These are phyloP conservation scores for Litsea cubeba DNA, from an alignment of 164 flowering plant species.

Conservation along the genomic window DNA sequence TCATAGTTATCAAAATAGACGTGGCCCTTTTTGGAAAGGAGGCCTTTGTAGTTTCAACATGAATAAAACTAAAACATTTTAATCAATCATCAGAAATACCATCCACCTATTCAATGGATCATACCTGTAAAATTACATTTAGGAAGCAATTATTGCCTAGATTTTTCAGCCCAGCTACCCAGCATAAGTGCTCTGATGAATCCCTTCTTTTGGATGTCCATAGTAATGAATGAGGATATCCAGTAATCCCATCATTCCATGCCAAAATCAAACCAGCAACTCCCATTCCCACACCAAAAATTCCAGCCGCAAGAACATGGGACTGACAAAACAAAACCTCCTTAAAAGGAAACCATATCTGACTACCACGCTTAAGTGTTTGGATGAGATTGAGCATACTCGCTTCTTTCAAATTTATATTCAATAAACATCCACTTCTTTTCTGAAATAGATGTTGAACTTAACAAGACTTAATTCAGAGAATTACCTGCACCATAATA, in stretches of 20 bases:
- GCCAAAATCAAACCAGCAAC: slow-evolving; percentile 41
- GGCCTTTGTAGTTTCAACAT: not conserved
- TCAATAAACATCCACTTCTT: not conserved
- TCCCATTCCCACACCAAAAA: slow-evolving; percentile 35
- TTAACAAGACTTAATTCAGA: not conserved
- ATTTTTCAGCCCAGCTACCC: slow-evolving; percentile 76
- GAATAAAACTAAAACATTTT: not conserved
- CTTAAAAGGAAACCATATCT: slow-evolving; percentile 18
- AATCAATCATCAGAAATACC: no score
- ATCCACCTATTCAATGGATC: not conserved
- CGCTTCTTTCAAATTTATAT: slow-evolving; percentile 23
- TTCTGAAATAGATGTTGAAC: not conserved
- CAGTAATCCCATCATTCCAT: slow-evolving; percentile 26
- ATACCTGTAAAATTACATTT: slow-evolving; percentile 87
- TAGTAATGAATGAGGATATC: slow-evolving; percentile 20
- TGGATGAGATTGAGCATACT: slow-evolving; percentile 17
- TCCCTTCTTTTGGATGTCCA: slow-evolving; percentile 19
- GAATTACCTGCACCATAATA: not conserved
- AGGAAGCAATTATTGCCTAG: slow-evolving; percentile 90
- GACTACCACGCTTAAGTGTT: slow-evolving; percentile 28
- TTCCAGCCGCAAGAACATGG: slow-evolving; percentile 37
- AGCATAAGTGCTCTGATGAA: slow-evolving; percentile 19
- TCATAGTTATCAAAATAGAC: no score
- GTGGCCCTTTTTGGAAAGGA: not conserved
- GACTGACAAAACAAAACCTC: slow-evolving; percentile 39